Base-by-base conservation (phyloP, 805 yeast genomes). In the Teunomyces tritomae region DNA sequence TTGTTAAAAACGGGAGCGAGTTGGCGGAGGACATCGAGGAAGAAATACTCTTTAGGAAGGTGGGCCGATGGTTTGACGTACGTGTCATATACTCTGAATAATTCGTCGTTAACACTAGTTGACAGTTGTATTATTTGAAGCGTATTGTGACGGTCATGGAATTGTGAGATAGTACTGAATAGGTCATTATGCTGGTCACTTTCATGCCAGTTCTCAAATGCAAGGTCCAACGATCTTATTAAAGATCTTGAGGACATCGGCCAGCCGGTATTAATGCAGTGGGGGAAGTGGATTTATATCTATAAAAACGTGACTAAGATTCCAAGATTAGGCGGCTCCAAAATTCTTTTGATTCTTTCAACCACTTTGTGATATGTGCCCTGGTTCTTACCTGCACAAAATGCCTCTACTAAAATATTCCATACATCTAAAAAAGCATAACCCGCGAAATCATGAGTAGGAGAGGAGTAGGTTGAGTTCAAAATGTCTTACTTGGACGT, bases 21-120 rank as follows among this genome's bases (percentile, higher is more conserved):
- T 28, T 58, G 58, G 1, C 53, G 57, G n/a, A 77, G 62, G 1
- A 73, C 57, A 40, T 69, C 71, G 20, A 77, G 49, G 49, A 77
- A 78, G 28, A 63, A 51, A 8, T 56, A 55, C 50, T 77, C 79
- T 37, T 64, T 63, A 5, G 57, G 48, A 6, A 65, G 46, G 42
- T 68, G 59, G 1, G 62, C 55, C 10, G 61, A 48, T 7, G 65
- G 63, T 29, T 58, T 47, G 9, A 76, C 61, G 32, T 61, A 59
- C 1, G 57, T 55, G 8, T 61, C 58, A 56, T 74, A 73, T 9
- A 73, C 49, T 2, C 56, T 49, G 48, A 68, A 67, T 28, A 77
- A 54, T 35, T 71, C 74, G 28, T 68, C 66, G 50, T 65, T 66
- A 40, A 73, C 51, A 49, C 62, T 61, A 33, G 65, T 53, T 29